phyloP scores from a whole-genome alignment of 768 basidiomycete genomes.

The Boletus sp. region DNA sequence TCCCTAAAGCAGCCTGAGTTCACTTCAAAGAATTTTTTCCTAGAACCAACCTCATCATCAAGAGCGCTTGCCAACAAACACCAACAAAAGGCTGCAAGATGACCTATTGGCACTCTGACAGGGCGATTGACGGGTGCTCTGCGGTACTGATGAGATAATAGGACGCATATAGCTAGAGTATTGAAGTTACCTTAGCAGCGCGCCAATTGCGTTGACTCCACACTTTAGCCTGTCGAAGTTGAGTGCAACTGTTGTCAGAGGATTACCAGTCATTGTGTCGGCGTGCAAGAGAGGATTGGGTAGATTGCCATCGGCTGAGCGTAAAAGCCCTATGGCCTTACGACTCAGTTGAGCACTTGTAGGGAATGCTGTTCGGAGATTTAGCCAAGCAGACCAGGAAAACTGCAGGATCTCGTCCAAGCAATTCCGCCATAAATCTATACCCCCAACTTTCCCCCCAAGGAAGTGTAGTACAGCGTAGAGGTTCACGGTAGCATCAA shows the following conservation, averaged over 20 bases:
- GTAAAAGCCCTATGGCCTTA: constrained; percentile 1
- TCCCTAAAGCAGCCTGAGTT: constrained; percentile 35
- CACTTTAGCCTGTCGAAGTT: constrained; percentile 61
- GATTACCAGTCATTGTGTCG: constrained; percentile 38
- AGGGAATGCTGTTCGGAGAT: constrained; percentile 59
- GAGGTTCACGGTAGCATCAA: constrained; percentile 52
- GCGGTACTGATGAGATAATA: background rate
- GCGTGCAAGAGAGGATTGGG: constrained; percentile 7
- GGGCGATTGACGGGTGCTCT: constrained; percentile 59
- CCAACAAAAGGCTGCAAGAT: constrained; percentile 49
- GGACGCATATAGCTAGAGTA: background rate
- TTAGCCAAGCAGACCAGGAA: constrained; percentile 59
- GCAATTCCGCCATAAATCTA: constrained; percentile 70
- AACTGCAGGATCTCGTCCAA: constrained; percentile 66
- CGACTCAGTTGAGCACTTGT: constrained; percentile 31
- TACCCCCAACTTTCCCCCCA: constrained; percentile 76
- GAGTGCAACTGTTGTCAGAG: constrained; percentile 48
- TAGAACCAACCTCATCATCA: constrained; percentile 42
- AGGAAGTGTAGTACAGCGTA: constrained; percentile 64
- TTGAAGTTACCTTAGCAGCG: constrained; percentile 49
- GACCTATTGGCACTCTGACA: constrained; percentile 67
- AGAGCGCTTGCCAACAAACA: constrained; percentile 47
- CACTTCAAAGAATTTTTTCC: background rate
- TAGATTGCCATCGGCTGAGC: constrained; percentile 9
- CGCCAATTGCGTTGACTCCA: constrained; percentile 46